Base-by-base conservation (phyloP, 805 yeast species). In the Hanseniaspora mollemarum region DNA sequence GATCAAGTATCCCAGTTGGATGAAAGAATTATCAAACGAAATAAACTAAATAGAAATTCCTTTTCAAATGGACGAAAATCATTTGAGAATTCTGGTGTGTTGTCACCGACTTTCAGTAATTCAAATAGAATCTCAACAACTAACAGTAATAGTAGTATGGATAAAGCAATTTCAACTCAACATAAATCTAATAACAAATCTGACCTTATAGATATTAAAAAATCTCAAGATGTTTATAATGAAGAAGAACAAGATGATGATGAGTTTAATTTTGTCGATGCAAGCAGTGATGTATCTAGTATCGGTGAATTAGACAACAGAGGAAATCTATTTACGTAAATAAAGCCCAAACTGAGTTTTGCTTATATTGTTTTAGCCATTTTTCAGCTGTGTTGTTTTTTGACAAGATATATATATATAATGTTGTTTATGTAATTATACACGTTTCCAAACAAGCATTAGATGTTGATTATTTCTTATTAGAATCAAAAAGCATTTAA, bases 1-100 rank as follows among this genome's bases (percentile, higher is more conserved):
- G 67, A 63, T 44, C 64, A 63, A 16, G 58, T 61, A 8, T 55
- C 62, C 22, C 67, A 65, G 4, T 51, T 65, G 38, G 66, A 63
- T 35, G 53, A 45, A 31, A 51, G 49, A 43, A 38, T 39, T 24
- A 39, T 40, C 16, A 43, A 45, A 21, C 28, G 28, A 40, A 44
- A 40, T 13, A 51, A 51, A 24, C 19, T 51, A 16, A 44, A 38
- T 13, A 44, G 53, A 33, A 36, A 19, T 19, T 51, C 50, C 2
- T 25, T 50, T 3, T 37, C 18, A 19, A 37, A 31, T 12, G 29
- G 39, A 6, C 38, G 32, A 39, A 22, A 31, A 3, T 29, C 43
- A 3, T 24, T 39, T 24, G 21, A 39, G 3, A 39, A 16, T 16
- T 9, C 22, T 35, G 39, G 19, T 35, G 19, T 8, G 15, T n/a